Conservation (phyloP, 2,329 filamentous ascomycete genomes). For the Exophiala mesophila region DNA sequence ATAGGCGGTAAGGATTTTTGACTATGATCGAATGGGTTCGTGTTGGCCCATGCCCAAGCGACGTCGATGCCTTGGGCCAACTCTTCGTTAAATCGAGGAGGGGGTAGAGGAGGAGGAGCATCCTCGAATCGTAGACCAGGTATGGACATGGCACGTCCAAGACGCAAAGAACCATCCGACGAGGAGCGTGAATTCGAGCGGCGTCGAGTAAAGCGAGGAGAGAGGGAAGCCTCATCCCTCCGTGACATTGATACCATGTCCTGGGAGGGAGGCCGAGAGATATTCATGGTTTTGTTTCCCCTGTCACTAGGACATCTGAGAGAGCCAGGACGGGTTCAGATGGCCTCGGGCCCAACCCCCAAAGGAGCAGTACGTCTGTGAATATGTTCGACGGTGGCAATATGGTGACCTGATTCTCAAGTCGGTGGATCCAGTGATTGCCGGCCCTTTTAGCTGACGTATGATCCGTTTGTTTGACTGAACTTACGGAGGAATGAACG, state of each 20-base stretch:
- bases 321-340: constrained; percentile 10
- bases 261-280: constrained; percentile 14
- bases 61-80: constrained; percentile 55
- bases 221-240: constrained; percentile 14
- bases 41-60: constrained; percentile 61
- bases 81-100: constrained; percentile 55
- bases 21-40: constrained; percentile 39
- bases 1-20: constrained; percentile 38
- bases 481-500: too few species aligned
- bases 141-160: constrained; percentile 58
- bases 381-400: constrained; percentile 14
- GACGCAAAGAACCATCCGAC: constrained; percentile 35
- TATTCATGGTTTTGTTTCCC: constrained; percentile 20
- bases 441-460: too few species aligned
- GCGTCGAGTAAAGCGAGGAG: constrained; percentile 31
- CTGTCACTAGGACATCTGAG: constrained; percentile 21
- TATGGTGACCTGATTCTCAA: not conserved
- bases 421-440: not conserved
- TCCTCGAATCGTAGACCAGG: constrained; percentile 48
- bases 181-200: constrained; percentile 37
- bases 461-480: too few species aligned
- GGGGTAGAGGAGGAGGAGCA: constrained; percentile 61
- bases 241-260: constrained; percentile 15
- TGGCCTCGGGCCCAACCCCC: too few species aligned
- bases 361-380: too few species aligned